phyloP scores from a whole-genome alignment of 441 rosid species.

The Pelargonium myrrhifolium region DNA sequence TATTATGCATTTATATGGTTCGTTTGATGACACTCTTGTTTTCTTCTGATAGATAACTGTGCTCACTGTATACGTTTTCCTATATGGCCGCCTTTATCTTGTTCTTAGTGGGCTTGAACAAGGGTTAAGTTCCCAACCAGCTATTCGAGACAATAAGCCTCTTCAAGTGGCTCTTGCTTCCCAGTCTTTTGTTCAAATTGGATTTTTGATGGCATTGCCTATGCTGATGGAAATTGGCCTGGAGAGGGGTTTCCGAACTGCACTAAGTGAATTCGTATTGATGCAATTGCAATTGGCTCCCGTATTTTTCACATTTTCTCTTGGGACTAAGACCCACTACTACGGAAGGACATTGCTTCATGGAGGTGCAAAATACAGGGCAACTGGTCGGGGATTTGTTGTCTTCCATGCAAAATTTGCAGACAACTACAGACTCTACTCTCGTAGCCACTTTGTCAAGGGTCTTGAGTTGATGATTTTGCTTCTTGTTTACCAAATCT shows the following conservation, averaged over 20 bases:
- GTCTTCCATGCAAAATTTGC: constrained; percentile 99
- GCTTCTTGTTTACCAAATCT: constrained; percentile 79
- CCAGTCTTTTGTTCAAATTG: constrained; percentile 97
- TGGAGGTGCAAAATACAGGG: constrained; percentile 96
- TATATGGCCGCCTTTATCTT: constrained; percentile 98
- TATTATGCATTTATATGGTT: neutral
- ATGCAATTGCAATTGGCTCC: constrained; percentile 99
- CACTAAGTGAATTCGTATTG: constrained; percentile 88
- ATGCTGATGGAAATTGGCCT: constrained; percentile 99
- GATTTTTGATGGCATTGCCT: constrained; percentile 91
- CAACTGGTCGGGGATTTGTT: constrained; percentile 96
- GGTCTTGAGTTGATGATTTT: constrained; percentile 94
- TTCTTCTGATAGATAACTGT: constrained; percentile 71
- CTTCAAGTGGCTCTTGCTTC: constrained; percentile 99
- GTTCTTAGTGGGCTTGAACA: constrained; percentile 96
- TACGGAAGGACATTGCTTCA: constrained; percentile 94
- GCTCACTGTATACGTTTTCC: constrained; percentile 94
- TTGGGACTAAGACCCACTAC: constrained; percentile 96
- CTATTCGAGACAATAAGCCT: constrained; percentile 82
- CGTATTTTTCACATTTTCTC: constrained; percentile 96
- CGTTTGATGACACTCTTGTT: constrained; percentile 14
- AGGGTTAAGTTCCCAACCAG: constrained; percentile 63
- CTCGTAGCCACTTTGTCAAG: constrained; percentile 96
- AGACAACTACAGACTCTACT: constrained; percentile 89
- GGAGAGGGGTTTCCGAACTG: constrained; percentile 96